Base-by-base conservation (phyloP, 352 stramenopile genomes). In the Globisporangium viniferum region DNA sequence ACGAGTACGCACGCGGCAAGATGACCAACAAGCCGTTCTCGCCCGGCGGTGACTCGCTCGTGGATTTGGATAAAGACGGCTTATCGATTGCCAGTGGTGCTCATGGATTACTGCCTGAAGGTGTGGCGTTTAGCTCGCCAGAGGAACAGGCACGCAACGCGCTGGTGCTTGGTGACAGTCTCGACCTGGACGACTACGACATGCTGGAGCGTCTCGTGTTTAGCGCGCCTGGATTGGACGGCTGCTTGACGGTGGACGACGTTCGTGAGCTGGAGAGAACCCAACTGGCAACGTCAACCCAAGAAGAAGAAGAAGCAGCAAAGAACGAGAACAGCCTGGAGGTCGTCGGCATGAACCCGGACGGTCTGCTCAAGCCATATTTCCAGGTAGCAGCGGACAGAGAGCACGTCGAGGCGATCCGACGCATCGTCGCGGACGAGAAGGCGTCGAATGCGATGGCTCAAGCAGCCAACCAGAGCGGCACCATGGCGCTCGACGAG, bases 1-100 rank as follows among this genome's bases (percentile, higher is more conserved):
- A 92, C 75, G 84, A 93, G 66, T 93, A 95, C 64, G 85, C 82
- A 27, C 77, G 86, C 57, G 86, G 88, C 33, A 91, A 85, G 69
- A 91, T 90, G 70, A 90, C 79, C 56, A 94, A 94, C 69, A 86
- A 84, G 56, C 86, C 84, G 10, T 92, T 92, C 59, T 75, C 74
- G 1, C 86, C 84, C 10, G 86, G 86, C 33, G 86, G 86, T 22
- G 68, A 91, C 41, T 88, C 82, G 24, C 71, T 95, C 48, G 78
- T 78, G 9, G 75, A 73, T 49, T 12, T 81, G 2, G 49, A 75
- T 27, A 58, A 39, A 0, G 5, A 41, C 10, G 58, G 27, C 1
- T 8, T 18, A 2, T 61, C 51, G 6, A 35, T 14, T 41, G 24
- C 44, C 44, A 24, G n/a, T 63, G 7, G 35, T 62, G 22, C 14